phyloP scores from a whole-genome alignment of 805 yeast species.

The Starmerella stigmatis region DNA sequence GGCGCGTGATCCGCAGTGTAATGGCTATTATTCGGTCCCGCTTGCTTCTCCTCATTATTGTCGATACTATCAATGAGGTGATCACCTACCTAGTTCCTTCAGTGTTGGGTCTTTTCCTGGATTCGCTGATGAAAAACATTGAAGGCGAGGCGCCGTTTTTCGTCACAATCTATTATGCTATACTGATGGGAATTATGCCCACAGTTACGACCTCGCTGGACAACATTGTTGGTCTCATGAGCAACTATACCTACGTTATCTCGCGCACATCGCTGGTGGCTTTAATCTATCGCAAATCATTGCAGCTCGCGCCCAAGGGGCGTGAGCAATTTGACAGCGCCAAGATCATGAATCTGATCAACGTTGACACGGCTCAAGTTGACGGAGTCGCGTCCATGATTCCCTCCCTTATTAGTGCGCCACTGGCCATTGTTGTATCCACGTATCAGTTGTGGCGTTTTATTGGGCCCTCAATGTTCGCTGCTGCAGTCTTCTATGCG shows the following conservation, averaged over 20 bases:
- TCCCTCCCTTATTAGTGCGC: constrained; percentile 80
- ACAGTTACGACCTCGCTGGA: constrained; percentile 15
- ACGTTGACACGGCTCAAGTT: constrained; percentile 81
- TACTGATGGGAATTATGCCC: constrained; percentile 22
- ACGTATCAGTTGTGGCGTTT: constrained; percentile 58
- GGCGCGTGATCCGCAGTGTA: constrained; percentile 20
- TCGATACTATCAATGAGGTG: constrained; percentile 12
- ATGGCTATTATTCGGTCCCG: constrained; percentile 1
- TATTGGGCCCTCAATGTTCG: constrained; percentile 81
- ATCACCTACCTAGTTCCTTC: constrained; percentile 19
- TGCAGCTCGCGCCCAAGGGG: constrained; percentile 55
- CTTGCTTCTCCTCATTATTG: constrained; percentile 10
- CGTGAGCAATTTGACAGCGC: constrained; percentile 64
- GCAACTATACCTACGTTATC: constrained; percentile 16
- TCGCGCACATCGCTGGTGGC: constrained; percentile 41
- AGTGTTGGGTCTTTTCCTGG: constrained; percentile 20
- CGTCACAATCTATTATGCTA: constrained; percentile 20
- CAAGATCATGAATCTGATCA: constrained; percentile 85
- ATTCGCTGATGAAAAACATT: constrained; percentile 15
- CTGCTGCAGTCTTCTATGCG: constrained; percentile 66
- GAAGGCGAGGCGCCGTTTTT: constrained; percentile 18
- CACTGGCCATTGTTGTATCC: constrained; percentile 70
- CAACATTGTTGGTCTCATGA: constrained; percentile 15
- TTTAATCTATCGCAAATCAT: constrained; percentile 58
- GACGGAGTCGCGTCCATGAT: constrained; percentile 67